Base-by-base conservation (phyloP, 148 eudicot species). In the Camellia sinensis region DNA sequence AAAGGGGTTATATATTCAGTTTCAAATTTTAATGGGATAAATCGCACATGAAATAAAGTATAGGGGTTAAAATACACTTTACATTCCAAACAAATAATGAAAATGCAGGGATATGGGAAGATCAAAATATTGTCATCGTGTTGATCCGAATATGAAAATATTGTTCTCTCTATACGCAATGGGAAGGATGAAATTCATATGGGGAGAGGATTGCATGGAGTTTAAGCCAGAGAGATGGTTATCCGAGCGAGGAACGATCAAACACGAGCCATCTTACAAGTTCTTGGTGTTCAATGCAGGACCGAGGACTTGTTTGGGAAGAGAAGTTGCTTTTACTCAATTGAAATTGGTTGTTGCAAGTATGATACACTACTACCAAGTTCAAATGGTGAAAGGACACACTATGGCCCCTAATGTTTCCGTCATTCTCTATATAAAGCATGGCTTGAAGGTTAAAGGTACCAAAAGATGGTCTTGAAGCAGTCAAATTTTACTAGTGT, bases 371-470 rank as follows among this genome's bases (percentile, higher is more conserved):
- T 87, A 87, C 43, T 90, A 87, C 46, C 79, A 82, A 56, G 79
- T 90, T 41, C 60, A 79, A n/a, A 46, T 84, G 67, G 80, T 71
- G 45, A 19, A 90, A 76, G 85, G 84, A 5, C 84, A 82, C n/a
- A 13, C 43, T 19, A 85, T 85, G 67, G 78, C 78, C 29, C 87
- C 88, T 11, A 87, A 87, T 84, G 77, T 86, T 14, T 90, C 93
- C 3, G 79, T 89, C 9, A 88, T 90, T 50, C 90, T 90, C 54
- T 90, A 90, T 77, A 85, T 87, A 82, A 88, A 78, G 80, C 81
- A 86, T 85, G 93, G 93, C 1, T 83, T 90, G 41, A 90, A 79
- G 83, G 93, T 88, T 65, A 78, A 68, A 67, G 84, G 88, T 67
- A 75, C 56, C 52, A 87, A 76, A 54, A 86, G 87, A 79, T 82